phyloP scores from a whole-genome alignment of 805 yeast genomes.

The Saturnispora serradocipensis region DNA sequence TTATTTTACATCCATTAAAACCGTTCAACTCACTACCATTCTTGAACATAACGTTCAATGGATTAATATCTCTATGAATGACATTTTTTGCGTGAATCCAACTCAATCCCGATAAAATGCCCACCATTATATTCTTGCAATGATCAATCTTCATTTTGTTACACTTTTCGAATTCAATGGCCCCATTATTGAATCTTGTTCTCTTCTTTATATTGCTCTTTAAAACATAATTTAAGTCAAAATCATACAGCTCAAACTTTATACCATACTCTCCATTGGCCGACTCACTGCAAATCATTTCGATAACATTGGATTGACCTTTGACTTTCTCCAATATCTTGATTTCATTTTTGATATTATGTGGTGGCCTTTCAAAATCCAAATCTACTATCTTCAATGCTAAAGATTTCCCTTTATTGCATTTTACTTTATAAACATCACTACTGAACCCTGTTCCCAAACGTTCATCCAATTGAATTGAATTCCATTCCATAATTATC shows the following conservation, averaged over 20 bases:
- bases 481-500: conserved; percentile 1
- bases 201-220: conserved; percentile 27
- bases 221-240: conserved; percentile 30
- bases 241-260: conserved; percentile 33
- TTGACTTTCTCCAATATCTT: conserved; percentile 26
- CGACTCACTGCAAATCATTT: conserved; percentile 10
- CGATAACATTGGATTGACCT: conserved; percentile 10
- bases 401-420: conserved; percentile 12
- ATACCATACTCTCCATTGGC: conserved; percentile 30
- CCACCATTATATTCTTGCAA: conserved; percentile 28
- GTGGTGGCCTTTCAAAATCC: conserved; percentile 47
- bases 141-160: conserved; percentile 14
- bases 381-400: conserved; percentile 43
- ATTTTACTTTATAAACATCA: conserved; percentile 25
- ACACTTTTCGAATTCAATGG: conserved; percentile 1
- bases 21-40: conserved; percentile 8
- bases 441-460: conserved; percentile 39
- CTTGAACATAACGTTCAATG: conserved; percentile 45
- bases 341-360: conserved; percentile 39
- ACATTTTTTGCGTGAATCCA: conserved; percentile 62
- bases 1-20: conserved; percentile 26
- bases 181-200: conserved; percentile 16
- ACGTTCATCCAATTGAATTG: conserved; percentile 14
- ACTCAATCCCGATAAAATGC: conserved; percentile 37
- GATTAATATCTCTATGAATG: conserved; percentile 69